A percentile compares a stretch with the other conserved stretches of the same genome.
Evolutionary conservation across 306 rosid species (phyloP).

Genomic region (Quercus robur): DNA sequence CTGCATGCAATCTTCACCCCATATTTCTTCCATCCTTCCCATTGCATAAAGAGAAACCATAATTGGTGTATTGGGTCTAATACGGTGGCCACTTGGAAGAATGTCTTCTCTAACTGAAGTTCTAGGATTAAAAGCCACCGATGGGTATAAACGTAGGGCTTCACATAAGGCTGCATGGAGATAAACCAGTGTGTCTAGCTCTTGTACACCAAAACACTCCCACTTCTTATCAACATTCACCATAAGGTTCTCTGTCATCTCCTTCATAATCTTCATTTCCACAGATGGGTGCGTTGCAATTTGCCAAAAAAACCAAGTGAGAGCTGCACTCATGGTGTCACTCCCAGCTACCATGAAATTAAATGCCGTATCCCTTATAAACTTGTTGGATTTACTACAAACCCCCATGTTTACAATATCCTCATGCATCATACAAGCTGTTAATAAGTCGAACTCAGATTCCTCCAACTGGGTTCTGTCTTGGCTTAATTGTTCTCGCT

Average conservation of each 20-base stretch:
- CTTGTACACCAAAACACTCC: not conserved
- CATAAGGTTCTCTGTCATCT: not conserved
- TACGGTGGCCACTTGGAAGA: constrained; percentile 40
- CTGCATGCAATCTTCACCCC: constrained; percentile 34
- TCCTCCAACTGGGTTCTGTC: not conserved
- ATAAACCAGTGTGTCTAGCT: constrained; percentile 17
- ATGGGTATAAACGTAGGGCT: constrained; percentile 30
- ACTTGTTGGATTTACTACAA: not conserved
- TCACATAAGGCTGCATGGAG: constrained; percentile 35
- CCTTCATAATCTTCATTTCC: constrained; percentile 25
- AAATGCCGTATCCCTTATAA: not conserved
- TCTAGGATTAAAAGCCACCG: constrained; percentile 26
- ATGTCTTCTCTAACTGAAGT: not conserved
- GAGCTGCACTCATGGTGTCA: not conserved
- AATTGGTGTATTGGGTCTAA: not conserved
- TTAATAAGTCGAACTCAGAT: not conserved
- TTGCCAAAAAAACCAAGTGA: not conserved
- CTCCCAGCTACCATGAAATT: not conserved
- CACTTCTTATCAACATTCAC: not conserved
- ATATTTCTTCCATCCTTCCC: constrained; percentile 34
- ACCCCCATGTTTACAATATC: not conserved
- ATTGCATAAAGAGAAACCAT: constrained; percentile 20
- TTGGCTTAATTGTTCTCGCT: constrained; percentile 4
- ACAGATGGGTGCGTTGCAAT: constrained; percentile 7
- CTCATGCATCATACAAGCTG: not conserved